Conservation (phyloP, 352 stramenopile genomes). For the Pythium graminicola region DNA sequence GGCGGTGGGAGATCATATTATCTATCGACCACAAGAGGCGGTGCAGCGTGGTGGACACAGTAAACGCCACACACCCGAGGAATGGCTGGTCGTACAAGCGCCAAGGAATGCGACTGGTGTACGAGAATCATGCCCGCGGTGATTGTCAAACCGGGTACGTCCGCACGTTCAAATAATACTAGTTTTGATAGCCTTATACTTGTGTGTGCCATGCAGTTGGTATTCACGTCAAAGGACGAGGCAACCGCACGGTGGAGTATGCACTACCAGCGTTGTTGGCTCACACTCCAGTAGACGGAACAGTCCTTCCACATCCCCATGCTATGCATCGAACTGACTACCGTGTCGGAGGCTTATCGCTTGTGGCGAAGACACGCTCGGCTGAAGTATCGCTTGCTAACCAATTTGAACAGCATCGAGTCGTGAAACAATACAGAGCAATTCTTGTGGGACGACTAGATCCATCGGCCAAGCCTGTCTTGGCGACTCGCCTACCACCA, state of each 20-base stretch:
- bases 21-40: conserved; percentile 10
- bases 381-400: conserved; percentile 35
- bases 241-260: conserved; percentile 38
- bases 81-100: conserved; percentile 32
- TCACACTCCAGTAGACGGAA: neutral
- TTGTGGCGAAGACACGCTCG: conserved; percentile 50
- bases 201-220: conserved; percentile 29
- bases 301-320: conserved; percentile 23
- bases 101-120: conserved; percentile 52
- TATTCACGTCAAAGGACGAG: conserved; percentile 56
- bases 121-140: conserved; percentile 38
- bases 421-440: conserved; percentile 49
- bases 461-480: neutral
- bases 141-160: conserved; percentile 46
- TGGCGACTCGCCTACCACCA: neutral
- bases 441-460: conserved; percentile 38
- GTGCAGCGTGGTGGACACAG: neutral
- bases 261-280: conserved; percentile 36
- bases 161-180: neutral
- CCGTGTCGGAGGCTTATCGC: conserved; percentile 48
- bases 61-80: neutral
- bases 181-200: no score
- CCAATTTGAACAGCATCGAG: conserved; percentile 39
- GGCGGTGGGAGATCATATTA: conserved; percentile 28
- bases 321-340: conserved; percentile 58